These are phyloP conservation scores for Acer yangbiense DNA, from an alignment of 345 rosid genomes.

Conservation along the genomic window DNA sequence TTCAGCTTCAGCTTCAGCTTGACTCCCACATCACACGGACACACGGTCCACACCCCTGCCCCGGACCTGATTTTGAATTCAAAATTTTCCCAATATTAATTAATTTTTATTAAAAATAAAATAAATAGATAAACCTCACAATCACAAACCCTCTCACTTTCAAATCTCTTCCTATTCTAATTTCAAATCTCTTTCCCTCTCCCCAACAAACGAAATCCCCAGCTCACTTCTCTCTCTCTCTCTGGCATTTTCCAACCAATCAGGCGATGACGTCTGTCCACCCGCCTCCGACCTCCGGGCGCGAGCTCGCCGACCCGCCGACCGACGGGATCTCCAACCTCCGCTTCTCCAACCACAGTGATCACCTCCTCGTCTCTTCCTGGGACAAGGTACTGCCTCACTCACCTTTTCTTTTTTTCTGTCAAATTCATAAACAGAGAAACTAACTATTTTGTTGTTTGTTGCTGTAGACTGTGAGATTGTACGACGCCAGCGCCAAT, in stretches of 20 bases:
- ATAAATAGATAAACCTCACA: no score
- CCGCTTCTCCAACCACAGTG: constrained; percentile 92
- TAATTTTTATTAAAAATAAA: no score
- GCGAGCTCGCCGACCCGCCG: constrained; percentile 84
- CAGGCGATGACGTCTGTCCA: constrained; percentile 48
- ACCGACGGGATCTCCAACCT: constrained; percentile 95
- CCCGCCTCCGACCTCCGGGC: constrained; percentile 62
- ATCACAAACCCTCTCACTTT: constrained; percentile 3
- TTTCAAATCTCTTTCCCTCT: constrained; percentile 19
- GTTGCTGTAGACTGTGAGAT: constrained; percentile 54
- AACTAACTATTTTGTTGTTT: not conserved
- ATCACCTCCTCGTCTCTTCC: constrained; percentile 90
- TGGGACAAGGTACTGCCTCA: constrained; percentile 81
- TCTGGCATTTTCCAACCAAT: constrained; percentile 12
- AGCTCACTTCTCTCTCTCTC: not conserved
- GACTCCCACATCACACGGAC: no score
- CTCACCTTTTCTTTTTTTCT: not conserved
- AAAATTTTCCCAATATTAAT: no score
- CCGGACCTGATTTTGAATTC: not conserved
- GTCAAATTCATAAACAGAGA: not conserved
- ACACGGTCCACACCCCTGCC: no score
- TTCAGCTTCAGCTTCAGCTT: no score
- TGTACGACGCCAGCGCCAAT: constrained; percentile 81
- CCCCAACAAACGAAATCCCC: constrained; percentile 15
- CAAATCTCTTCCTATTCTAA: not conserved